Base-by-base conservation (phyloP, 805 yeast species). In the Tetrapisispora pingtungensis region DNA sequence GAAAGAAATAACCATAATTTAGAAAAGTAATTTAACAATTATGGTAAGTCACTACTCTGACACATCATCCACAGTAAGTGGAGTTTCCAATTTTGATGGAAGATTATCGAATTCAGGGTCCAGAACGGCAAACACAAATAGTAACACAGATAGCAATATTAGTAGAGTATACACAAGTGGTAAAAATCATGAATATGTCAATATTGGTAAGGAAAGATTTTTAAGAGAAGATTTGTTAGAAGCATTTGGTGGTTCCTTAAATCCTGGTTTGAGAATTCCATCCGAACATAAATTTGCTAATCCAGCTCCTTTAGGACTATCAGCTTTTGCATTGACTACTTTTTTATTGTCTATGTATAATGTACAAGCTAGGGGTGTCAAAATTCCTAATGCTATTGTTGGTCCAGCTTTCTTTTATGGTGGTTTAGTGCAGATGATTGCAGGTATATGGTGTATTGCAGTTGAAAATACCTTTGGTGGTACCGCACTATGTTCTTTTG, bases 171-270 rank as follows among this genome's bases (percentile, higher is more conserved):
- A 50, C 45, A 65, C 68, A 3, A 50, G 64, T 7, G 74, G 73
- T 18, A 66, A 59, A 3, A 81, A 78, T 52, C 78, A 78, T 35
- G 82, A 81, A 38, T 80, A 76, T 57, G 70, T 86, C 44, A 77
- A 70, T 49, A 75, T 86, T 50, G 96, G 95, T 4, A 73, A 78
- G 54, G 79, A 82, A 49, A 80, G 74, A 60, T 86, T 81, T 48
- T 69, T 77, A 45, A 75, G 72, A 52, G 62, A 71, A 41, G 89
- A 83, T 42, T 69, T 83, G 45, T 65, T 69, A 40, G 63, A 64
- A 24, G 90, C 90, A 2, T 83, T 83, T 49, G 96, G 95, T 62
- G 96, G 96, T 80, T 72, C 82, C 17, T 67, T 84, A 58, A 80
- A 80, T 52, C 86, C 93, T 19, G 90, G 86, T 69, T 38, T 69